Percentiles rank a stretch among this genome's conserved stretches.
phyloP scores from a whole-genome alignment of 805 yeast species.

The Metschnikowia proteae region DNA sequence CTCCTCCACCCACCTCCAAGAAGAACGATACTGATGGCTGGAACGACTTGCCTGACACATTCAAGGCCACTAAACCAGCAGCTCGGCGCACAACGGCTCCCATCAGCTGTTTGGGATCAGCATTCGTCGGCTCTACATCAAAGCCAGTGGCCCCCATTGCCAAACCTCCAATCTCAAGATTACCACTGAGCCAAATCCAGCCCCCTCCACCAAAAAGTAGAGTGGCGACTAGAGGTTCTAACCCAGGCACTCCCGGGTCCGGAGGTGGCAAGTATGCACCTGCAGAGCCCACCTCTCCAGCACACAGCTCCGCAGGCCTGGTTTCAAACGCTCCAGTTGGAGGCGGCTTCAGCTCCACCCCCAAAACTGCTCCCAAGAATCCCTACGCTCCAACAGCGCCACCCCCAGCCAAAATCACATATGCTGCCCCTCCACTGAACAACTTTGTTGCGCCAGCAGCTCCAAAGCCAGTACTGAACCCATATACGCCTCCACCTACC shows the following conservation, averaged over 20 bases:
- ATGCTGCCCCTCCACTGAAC: conserved; percentile 31
- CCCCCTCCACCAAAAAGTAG: conserved; percentile 15
- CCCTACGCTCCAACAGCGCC: conserved; percentile 24
- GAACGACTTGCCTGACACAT: conserved; percentile 63
- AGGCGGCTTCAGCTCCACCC: not conserved
- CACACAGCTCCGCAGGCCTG: conserved; percentile 28
- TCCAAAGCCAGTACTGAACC: conserved; percentile 11
- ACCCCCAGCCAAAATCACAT: conserved; percentile 23
- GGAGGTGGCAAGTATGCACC: conserved; percentile 17
- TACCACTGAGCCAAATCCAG: not conserved
- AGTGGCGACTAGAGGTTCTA: conserved; percentile 6
- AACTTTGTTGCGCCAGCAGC: conserved; percentile 16
- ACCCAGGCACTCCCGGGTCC: conserved; percentile 7
- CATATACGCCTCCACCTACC: conserved; percentile 11
- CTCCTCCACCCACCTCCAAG: conserved; percentile 11
- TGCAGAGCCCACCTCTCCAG: conserved; percentile 22
- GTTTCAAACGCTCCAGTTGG: conserved; percentile 15
- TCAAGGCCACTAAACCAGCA: conserved; percentile 31
- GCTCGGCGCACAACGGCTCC: conserved; percentile 45
- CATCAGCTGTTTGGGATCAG: conserved; percentile 22
- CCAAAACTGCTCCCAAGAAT: conserved; percentile 19
- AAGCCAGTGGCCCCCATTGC: conserved; percentile 5
- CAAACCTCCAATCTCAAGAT: not conserved
- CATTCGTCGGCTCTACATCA: not conserved
- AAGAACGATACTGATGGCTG: conserved; percentile 61